Evolutionary conservation across 805 yeast species (phyloP).

Genomic region (Cyberlindnera subsufficiens): DNA sequence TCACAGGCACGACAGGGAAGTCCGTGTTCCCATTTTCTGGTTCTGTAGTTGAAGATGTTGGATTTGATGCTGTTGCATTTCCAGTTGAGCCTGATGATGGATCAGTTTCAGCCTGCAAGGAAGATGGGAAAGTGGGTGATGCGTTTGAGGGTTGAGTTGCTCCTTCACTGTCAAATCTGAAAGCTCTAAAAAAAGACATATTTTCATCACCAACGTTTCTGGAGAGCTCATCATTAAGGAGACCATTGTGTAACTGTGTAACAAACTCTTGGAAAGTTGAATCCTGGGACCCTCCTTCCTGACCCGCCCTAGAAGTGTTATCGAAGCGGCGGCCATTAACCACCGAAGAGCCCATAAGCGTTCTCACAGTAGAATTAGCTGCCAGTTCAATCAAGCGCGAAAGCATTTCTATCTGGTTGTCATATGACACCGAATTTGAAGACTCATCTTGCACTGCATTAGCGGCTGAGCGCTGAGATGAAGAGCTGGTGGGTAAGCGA

Average conservation of each 20-base stretch:
- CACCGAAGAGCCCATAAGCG: slow-evolving; percentile 28
- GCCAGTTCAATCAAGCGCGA: slow-evolving; percentile 39
- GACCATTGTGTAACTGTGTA: slow-evolving; percentile 32
- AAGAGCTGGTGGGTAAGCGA: not conserved
- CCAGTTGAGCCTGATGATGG: not conserved
- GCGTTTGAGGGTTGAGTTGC: not conserved
- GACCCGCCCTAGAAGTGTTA: slow-evolving; percentile 14
- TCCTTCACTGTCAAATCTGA: slow-evolving; percentile 30
- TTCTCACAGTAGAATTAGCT: slow-evolving; percentile 37
- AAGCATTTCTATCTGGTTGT: slow-evolving; percentile 35
- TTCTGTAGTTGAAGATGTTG: not conserved
- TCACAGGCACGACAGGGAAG: slow-evolving; percentile 34
- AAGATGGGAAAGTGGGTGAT: not conserved
- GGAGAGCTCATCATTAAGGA: slow-evolving; percentile 32
- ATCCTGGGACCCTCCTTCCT: slow-evolving; percentile 19
- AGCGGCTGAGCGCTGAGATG: no score
- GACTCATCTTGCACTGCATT: not conserved
- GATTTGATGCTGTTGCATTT: not conserved
- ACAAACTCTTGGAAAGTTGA: slow-evolving; percentile 40
- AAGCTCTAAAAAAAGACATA: slow-evolving; percentile 37
- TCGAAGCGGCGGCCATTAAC: slow-evolving; percentile 26
- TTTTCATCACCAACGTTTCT: slow-evolving; percentile 14
- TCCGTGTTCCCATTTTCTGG: not conserved
- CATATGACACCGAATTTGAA: slow-evolving; percentile 7
- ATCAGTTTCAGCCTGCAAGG: not conserved